Percentiles rank a stretch among this genome's conserved stretches.
Evolutionary conservation across 2,329 filamentous ascomycete species (phyloP).

Genomic region (Neopestalotiopsis sp.): DNA sequence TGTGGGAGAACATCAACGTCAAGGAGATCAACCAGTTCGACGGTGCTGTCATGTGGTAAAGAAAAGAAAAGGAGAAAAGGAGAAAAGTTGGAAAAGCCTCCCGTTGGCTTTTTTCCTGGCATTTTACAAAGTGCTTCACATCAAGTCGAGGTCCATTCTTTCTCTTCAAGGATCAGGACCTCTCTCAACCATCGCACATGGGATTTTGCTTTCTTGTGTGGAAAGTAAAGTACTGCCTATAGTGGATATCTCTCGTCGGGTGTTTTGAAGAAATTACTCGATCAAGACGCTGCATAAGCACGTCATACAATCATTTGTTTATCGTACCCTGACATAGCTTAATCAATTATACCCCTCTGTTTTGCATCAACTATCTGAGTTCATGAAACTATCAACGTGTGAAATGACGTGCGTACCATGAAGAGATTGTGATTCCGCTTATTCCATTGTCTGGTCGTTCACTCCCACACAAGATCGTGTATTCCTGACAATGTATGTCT

Average conservation of each 20-base stretch:
- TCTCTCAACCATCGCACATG: neutral
- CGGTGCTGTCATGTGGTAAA: slow-evolving; percentile 26
- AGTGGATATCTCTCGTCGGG: neutral
- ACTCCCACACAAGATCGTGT: too few relatives aligned
- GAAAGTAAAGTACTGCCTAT: neutral
- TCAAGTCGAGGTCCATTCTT: neutral
- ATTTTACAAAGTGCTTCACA: neutral
- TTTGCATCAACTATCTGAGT: neutral
- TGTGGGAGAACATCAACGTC: slow-evolving; percentile 49
- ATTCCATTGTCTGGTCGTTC: too few relatives aligned
- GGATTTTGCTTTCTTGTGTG: neutral
- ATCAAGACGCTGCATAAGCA: neutral
- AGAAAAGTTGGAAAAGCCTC: neutral
- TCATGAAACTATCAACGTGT: neutral
- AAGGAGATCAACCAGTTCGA: slow-evolving; percentile 42
- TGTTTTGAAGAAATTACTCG: neutral
- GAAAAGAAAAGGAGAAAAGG: neutral
- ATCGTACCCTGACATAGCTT: neutral
- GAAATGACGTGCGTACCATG: neutral
- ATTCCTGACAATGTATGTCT: too few relatives aligned
- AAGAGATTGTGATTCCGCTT: too few relatives aligned
- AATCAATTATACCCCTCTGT: slow-evolving; percentile 3
- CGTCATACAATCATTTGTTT: neutral
- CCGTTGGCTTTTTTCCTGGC: neutral
- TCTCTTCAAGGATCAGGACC: neutral